Percentiles rank a stretch among this genome's conserved stretches.
Evolutionary conservation across 2,329 filamentous ascomycete species (phyloP).

Genomic region (Colletotrichum sp.): DNA sequence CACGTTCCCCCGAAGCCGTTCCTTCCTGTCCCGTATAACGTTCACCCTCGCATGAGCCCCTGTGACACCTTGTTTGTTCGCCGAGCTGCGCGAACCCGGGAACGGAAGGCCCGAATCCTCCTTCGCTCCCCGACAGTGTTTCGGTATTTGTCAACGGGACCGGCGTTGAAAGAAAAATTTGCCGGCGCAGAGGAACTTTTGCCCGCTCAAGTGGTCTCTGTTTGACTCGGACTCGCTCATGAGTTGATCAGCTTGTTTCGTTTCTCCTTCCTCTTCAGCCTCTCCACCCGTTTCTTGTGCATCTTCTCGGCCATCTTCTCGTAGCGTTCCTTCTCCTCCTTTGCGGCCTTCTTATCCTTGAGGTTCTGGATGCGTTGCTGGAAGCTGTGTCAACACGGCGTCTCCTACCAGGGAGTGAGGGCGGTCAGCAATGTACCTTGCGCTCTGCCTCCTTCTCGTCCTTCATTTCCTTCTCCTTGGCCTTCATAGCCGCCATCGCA

Average conservation of each 20-base stretch:
- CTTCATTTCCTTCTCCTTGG: slow-evolving; percentile 94
- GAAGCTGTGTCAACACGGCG: not conserved
- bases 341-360: slow-evolving; percentile 83
- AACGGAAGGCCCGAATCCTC: slow-evolving; percentile 3
- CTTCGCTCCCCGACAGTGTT: not conserved
- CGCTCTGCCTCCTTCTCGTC: slow-evolving; percentile 92
- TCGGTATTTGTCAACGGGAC: slow-evolving; percentile 4
- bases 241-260: slow-evolving; percentile 84
- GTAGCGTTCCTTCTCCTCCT: slow-evolving; percentile 92
- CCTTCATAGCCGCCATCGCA: slow-evolving; percentile 78
- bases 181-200: not conserved
- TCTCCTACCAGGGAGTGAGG: not conserved
- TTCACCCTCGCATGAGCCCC: slow-evolving; percentile 10
- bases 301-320: slow-evolving; percentile 97
- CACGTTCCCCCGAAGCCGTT: not conserved
- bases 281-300: slow-evolving; percentile 93
- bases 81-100: slow-evolving; percentile 3
- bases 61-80: slow-evolving; percentile 4
- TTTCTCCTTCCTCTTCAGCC: slow-evolving; percentile 95
- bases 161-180: not conserved
- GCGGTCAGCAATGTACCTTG: slow-evolving; percentile 61
- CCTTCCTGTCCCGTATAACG: not conserved
- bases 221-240: slow-evolving; percentile 39
- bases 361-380: slow-evolving; percentile 80
- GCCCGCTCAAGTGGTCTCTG: not conserved